Conservation (phyloP, 2,329 filamentous ascomycete species). For the Aurifilum marmelostoma region DNA sequence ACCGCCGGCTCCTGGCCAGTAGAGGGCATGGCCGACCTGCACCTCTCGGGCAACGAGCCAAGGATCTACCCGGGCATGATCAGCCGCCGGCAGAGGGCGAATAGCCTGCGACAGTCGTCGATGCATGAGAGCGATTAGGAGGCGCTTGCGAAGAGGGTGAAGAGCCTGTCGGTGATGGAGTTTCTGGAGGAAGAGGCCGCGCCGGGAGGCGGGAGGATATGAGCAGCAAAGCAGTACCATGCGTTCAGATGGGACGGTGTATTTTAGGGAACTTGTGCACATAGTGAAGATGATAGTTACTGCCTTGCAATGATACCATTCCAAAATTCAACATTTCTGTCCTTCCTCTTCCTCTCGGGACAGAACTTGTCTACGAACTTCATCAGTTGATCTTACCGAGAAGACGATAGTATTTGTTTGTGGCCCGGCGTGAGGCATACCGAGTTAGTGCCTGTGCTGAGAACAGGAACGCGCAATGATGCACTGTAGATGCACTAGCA, state of each 20-base stretch:
- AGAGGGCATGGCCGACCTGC: conserved; percentile 46
- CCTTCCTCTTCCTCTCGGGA: too few relatives aligned
- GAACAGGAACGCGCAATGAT: background rate
- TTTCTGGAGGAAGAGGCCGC: background rate
- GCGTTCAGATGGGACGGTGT: background rate
- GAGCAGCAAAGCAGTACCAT: background rate
- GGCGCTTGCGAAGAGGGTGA: background rate
- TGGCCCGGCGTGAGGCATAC: too few relatives aligned
- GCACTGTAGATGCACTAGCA: background rate
- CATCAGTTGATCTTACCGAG: too few relatives aligned
- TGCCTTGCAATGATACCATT: background rate
- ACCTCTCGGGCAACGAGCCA: conserved; percentile 64
- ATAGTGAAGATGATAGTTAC: background rate
- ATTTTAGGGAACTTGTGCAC: background rate
- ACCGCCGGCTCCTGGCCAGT: conserved; percentile 26
- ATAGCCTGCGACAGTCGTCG: conserved; percentile 46
- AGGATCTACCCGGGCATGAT: conserved; percentile 74
- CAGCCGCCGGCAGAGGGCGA: conserved; percentile 51
- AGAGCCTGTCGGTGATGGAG: background rate
- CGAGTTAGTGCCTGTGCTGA: too few relatives aligned
- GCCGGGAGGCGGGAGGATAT: background rate
- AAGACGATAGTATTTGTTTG: background rate
- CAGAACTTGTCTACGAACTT: too few relatives aligned
- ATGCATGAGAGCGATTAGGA: conserved; percentile 43
- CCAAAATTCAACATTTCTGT: background rate